Base-by-base conservation (phyloP, 148 eudicot species). In the Camellia japonica region DNA sequence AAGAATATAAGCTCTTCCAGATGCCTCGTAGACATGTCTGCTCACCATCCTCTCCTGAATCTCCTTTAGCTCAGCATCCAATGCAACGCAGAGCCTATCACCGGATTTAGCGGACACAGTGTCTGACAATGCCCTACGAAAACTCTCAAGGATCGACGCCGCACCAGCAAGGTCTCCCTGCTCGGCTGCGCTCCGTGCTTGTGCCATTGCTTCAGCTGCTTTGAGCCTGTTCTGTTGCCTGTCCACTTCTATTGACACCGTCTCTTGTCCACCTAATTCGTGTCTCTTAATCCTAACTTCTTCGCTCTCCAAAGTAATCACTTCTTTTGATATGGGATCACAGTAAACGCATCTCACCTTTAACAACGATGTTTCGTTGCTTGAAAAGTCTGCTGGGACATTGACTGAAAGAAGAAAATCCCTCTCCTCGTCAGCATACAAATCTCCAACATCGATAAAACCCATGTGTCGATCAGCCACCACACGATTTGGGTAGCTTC, bases 371-470 rank as follows among this genome's bases (percentile, higher is more conserved):
- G 93, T 90, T 66, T 87, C 88, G 23, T 71, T 62, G 6, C 12
- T 71, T 10, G 86, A 75, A 7, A 49, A 13, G 13, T 79, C 88
- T 7, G 79, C 61, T 16, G 98, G 98, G 55, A 94, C 78, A 69
- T 88, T 87, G 70, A 94, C 51, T 3, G 88, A 87, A 65, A 90
- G 87, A 65, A 94, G 91, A 80, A 94, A 90, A 81, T 94, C 91
- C 80, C 92, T 88, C 73, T 92, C 93, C 78, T 94, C 95, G 78
- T 94, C 98, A 1, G 98, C 98, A 79, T 94, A 94, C 47, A 94
- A 65, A 82, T 94, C 97, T 76, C 98, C 98, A 4, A 90, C 88
- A 55, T 78, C 83, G 46, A 94, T 88, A 9, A 38, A 58, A 70
- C 95, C 98, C 1, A 64, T 60, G 59, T 85, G 91, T 20, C 82